A percentile compares a stretch with the other conserved stretches of the same genome.
Evolutionary conservation across 1,284 basidiomycete species (phyloP).

Genomic region (Anthracocystis panici-leucophaei): DNA sequence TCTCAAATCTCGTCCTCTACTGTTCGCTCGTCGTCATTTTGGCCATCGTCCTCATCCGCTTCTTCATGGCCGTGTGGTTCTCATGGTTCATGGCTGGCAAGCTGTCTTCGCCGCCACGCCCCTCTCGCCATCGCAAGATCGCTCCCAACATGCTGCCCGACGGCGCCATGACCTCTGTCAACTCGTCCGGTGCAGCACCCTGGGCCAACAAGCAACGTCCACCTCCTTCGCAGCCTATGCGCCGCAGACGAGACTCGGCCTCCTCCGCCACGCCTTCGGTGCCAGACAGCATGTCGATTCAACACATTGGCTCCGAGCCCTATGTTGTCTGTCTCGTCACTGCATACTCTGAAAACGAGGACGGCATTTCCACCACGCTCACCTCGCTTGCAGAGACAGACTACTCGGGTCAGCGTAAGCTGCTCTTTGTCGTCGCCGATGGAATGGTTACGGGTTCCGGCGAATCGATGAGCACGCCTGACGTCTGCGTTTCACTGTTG

Average conservation of each 20-base stretch:
- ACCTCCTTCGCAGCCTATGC: conserved; percentile 44
- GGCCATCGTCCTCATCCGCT: conserved; percentile 87
- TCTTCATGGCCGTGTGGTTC: conserved; percentile 95
- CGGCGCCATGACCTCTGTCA: conserved; percentile 88
- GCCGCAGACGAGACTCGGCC: conserved; percentile 38
- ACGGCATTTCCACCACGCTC: conserved; percentile 88
- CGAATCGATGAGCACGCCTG: conserved; percentile 93
- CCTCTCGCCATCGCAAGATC: conserved; percentile 73
- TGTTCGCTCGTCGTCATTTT: conserved; percentile 91
- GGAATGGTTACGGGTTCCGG: conserved; percentile 99
- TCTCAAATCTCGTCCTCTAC: conserved; percentile 89
- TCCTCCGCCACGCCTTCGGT: conserved; percentile 31
- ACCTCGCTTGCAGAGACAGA: conserved; percentile 90
- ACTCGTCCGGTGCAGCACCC: conserved; percentile 90
- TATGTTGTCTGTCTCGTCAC: conserved; percentile 96
- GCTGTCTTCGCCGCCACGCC: conserved; percentile 69
- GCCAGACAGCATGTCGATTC: conserved; percentile 45
- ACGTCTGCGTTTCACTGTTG: conserved; percentile 91
- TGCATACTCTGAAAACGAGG: conserved; percentile 96
- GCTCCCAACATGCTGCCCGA: conserved; percentile 71
- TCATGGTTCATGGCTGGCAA: conserved; percentile 93
- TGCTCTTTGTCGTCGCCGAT: conserved; percentile 94
- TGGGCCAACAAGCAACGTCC: conserved; percentile 74
- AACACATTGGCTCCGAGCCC: conserved; percentile 75
- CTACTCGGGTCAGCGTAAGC: conserved; percentile 90